These are phyloP conservation scores for Suhomyces taliae DNA, from an alignment of 1,139 yeast genomes.

Conservation along the genomic window DNA sequence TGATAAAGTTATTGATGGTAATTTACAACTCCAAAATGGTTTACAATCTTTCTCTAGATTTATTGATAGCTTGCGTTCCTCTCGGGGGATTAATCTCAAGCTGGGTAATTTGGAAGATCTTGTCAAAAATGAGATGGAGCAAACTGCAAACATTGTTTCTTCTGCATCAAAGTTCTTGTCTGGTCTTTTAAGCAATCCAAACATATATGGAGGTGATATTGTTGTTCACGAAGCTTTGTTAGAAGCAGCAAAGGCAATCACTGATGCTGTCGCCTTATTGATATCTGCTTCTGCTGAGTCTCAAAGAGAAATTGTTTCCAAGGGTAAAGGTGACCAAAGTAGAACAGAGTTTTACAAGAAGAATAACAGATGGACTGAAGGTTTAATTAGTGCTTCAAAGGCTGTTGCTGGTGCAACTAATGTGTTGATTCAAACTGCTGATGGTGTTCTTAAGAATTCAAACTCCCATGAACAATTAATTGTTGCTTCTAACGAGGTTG, in stretches of 20 bases:
- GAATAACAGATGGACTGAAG: conserved; percentile 93
- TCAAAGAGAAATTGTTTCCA: conserved; percentile 77
- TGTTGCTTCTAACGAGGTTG: conserved; percentile 90
- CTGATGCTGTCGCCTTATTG: conserved; percentile 72
- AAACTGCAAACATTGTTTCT: conserved; percentile 69
- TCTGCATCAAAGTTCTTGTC: conserved; percentile 64
- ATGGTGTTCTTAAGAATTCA: conserved; percentile 66
- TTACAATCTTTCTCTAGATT: conserved; percentile 59
- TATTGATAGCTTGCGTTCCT: conserved; percentile 55
- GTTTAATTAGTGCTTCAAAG: conserved; percentile 86
- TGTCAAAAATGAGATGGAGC: conserved; percentile 70
- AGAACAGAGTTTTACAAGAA: conserved; percentile 81
- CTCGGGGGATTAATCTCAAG: conserved; percentile 37
- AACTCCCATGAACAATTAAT: conserved; percentile 81
- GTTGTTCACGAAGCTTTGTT: conserved; percentile 79
- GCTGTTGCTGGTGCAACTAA: conserved; percentile 87
- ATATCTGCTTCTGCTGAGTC: conserved; percentile 79
- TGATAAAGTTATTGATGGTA: conserved; percentile 74
- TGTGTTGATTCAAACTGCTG: conserved; percentile 78
- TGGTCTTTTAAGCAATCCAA: conserved; percentile 55
- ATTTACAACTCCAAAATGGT: conserved; percentile 69
- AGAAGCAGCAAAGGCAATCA: conserved; percentile 78
- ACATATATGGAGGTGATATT: conserved; percentile 57
- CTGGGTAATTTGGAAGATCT: conserved; percentile 64
- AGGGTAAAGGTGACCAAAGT: conserved; percentile 66